Percentiles rank a stretch among this genome's conserved stretches.
These are phyloP conservation scores for Trichoderma sp. DNA, from an alignment of 2,329 filamentous ascomycete species.

Conservation along the genomic window DNA sequence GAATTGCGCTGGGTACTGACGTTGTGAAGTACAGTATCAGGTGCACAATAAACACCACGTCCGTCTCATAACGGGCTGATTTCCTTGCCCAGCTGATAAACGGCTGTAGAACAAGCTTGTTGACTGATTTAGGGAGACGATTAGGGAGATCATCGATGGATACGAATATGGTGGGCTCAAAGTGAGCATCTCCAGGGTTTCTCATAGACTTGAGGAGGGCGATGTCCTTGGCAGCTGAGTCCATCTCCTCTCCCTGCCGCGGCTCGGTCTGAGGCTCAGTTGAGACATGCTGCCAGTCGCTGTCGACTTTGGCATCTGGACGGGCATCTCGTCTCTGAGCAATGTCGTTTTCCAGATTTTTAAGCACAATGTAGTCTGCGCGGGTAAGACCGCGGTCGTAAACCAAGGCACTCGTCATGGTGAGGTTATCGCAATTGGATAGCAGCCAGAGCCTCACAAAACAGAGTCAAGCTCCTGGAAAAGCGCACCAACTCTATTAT, in stretches of 20 bases:
- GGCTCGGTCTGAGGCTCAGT: background rate
- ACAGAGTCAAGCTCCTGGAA: background rate
- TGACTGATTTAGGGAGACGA: slow-evolving; percentile 38
- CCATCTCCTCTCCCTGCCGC: background rate
- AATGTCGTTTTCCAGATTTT: slow-evolving; percentile 41
- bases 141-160: slow-evolving; percentile 39
- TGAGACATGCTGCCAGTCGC: slow-evolving; percentile 6
- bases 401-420: slow-evolving; percentile 30
- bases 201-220: slow-evolving; percentile 40
- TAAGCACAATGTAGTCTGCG: slow-evolving; percentile 40
- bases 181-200: slow-evolving; percentile 38
- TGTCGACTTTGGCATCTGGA: background rate
- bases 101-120: slow-evolving; percentile 52
- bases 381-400: slow-evolving; percentile 41
- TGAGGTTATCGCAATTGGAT: background rate
- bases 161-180: slow-evolving; percentile 47
- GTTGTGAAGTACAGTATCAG: slow-evolving; percentile 68
- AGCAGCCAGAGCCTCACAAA: background rate
- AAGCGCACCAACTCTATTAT: background rate
- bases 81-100: slow-evolving; percentile 55
- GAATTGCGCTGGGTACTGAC: slow-evolving; percentile 64
- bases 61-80: slow-evolving; percentile 62
- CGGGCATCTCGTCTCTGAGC: background rate
- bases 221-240: slow-evolving; percentile 24
- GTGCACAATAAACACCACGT: slow-evolving; percentile 77